These are phyloP conservation scores for Tulasnella sp. DNA, from an alignment of 768 basidiomycete genomes.

Conservation along the genomic window DNA sequence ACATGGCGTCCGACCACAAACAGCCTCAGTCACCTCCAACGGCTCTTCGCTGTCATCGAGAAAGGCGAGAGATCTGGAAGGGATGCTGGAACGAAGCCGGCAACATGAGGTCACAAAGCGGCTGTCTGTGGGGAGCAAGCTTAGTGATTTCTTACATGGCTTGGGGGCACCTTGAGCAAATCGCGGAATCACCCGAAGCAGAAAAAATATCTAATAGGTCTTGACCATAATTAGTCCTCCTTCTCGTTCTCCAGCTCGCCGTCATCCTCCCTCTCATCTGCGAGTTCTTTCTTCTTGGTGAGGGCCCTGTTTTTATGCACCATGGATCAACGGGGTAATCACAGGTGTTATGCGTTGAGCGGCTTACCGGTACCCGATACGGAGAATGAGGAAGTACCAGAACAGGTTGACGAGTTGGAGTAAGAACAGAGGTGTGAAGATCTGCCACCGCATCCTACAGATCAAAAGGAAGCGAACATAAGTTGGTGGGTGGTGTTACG, in stretches of 20 bases:
- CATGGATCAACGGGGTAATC: background rate
- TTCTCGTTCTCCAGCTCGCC: slow-evolving; percentile 22
- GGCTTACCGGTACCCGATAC: slow-evolving; percentile 62
- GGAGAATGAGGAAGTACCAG: slow-evolving; percentile 82
- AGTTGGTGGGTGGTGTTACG: too few relatives aligned
- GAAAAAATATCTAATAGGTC: too few relatives aligned
- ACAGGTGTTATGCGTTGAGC: slow-evolving; percentile 10
- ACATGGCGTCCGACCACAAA: background rate
- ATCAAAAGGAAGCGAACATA: too few relatives aligned
- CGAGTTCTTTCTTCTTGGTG: slow-evolving; percentile 34
- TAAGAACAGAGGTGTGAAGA: slow-evolving; percentile 61
- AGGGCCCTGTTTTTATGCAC: slow-evolving; percentile 39
- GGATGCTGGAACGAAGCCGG: too few relatives aligned
- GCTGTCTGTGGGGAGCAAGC: too few relatives aligned
- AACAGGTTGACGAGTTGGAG: slow-evolving; percentile 82
- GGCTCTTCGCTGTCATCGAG: background rate
- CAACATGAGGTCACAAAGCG: too few relatives aligned
- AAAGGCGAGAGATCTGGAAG: too few relatives aligned
- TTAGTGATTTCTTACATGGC: too few relatives aligned
- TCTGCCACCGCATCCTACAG: slow-evolving; percentile 60
- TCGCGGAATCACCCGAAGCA: too few relatives aligned
- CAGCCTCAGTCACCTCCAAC: background rate
- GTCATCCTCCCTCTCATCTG: slow-evolving; percentile 55
- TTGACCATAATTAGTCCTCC: slow-evolving; percentile 20
- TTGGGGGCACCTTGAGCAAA: too few relatives aligned